Conservation (phyloP, 306 rosid species). For the Casuarina glauca region DNA sequence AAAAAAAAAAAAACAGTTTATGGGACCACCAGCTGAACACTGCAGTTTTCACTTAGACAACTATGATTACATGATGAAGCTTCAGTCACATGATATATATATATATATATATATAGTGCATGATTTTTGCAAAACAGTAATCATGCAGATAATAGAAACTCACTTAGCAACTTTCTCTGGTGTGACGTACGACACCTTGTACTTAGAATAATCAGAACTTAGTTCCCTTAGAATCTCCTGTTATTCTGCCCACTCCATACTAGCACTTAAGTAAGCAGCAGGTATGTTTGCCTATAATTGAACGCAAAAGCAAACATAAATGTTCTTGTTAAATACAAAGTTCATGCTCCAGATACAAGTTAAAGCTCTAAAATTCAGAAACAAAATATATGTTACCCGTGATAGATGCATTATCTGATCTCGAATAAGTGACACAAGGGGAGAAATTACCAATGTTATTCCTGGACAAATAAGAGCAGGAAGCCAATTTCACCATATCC, state of each 20-base stretch:
- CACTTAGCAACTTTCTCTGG: slow-evolving; percentile 97
- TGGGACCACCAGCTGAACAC: too few relatives aligned
- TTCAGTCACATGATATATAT: slow-evolving; percentile 18
- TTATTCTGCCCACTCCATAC: slow-evolving; percentile 92
- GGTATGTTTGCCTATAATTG: slow-evolving; percentile 86
- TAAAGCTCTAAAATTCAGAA: slow-evolving; percentile 21
- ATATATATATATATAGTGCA: slow-evolving; percentile 24
- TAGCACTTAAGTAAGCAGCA: slow-evolving; percentile 89
- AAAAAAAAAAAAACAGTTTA: too few relatives aligned
- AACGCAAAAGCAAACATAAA: slow-evolving; percentile 32
- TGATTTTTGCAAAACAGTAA: slow-evolving; percentile 19
- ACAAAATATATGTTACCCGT: slow-evolving; percentile 57
- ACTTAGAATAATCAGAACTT: slow-evolving; percentile 70
- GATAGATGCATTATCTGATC: slow-evolving; percentile 96
- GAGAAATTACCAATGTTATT: fast-evolving
- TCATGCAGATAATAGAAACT: slow-evolving; percentile 34
- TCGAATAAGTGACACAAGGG: slow-evolving; percentile 94
- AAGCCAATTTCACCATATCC: too few relatives aligned
- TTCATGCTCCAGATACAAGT: neutral
- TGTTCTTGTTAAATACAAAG: slow-evolving; percentile 4
- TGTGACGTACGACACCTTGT: slow-evolving; percentile 86
- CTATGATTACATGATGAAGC: slow-evolving; percentile 1
- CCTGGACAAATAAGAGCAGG: fast-evolving
- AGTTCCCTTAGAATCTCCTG: slow-evolving; percentile 88
- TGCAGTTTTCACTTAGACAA: neutral